These are phyloP conservation scores for Trametes hirsuta DNA, from an alignment of 1,284 basidiomycete genomes.

Conservation along the genomic window DNA sequence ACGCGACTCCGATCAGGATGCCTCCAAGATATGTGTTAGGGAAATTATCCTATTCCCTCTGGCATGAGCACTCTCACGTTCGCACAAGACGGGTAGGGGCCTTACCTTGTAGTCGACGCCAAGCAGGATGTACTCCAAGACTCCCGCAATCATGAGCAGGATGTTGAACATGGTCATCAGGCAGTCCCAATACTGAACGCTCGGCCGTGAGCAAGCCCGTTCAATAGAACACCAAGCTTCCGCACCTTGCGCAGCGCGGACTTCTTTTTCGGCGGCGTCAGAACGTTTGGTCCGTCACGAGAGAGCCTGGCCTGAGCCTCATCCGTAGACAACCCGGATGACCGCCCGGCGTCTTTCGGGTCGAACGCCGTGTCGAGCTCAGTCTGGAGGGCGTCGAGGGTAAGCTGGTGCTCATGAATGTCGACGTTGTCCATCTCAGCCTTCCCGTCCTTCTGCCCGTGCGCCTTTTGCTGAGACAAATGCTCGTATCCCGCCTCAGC, in stretches of 20 bases:
- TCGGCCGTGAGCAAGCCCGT: conserved; percentile 10
- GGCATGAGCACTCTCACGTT: not conserved
- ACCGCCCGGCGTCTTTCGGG: conserved; percentile 52
- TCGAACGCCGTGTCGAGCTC: conserved; percentile 54
- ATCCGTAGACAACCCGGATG: conserved; percentile 52
- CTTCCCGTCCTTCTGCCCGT: conserved; percentile 37
- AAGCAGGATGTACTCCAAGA: conserved; percentile 66
- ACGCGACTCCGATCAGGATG: conserved; percentile 69
- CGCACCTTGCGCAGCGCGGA: conserved; percentile 64
- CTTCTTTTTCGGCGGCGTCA: conserved; percentile 72
- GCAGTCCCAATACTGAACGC: conserved; percentile 60
- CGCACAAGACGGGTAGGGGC: not conserved
- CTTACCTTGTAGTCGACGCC: conserved; percentile 62
- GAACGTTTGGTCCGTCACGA: conserved; percentile 59
- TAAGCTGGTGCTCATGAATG: conserved; percentile 56
- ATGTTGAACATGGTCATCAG: conserved; percentile 71
- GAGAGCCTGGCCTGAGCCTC: conserved; percentile 59
- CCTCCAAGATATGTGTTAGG: conserved; percentile 70
- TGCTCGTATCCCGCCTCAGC: conserved; percentile 71
- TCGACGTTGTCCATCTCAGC: conserved; percentile 47
- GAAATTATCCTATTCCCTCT: conserved; percentile 54
- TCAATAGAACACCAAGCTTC: conserved; percentile 2
- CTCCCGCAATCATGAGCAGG: conserved; percentile 62
- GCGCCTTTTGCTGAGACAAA: conserved; percentile 49
- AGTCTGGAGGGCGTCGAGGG: conserved; percentile 45